A percentile compares a stretch with the other conserved stretches of the same genome.
phyloP scores from a whole-genome alignment of 371 early-diverging fungal species.

The Phascolomyces articulosus region DNA sequence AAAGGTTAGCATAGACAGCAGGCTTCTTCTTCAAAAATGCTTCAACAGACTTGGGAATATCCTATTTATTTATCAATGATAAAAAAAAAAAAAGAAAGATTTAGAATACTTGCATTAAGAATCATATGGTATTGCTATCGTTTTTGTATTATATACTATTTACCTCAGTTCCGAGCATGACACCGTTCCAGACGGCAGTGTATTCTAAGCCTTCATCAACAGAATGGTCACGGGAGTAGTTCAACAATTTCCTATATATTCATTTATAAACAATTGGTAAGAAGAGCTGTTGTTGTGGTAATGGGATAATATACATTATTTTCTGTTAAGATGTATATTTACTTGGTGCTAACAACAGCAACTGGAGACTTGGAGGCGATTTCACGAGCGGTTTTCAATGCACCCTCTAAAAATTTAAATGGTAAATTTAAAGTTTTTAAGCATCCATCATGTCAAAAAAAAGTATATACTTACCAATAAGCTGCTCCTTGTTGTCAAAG shows the following conservation, averaged over 20 bases:
- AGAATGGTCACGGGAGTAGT: constrained; percentile 89
- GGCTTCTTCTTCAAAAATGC: constrained; percentile 61
- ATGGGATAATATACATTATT: not conserved
- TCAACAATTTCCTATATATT: constrained; percentile 68
- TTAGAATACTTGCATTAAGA: no score
- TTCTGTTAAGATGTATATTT: not conserved
- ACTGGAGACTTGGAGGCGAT: constrained; percentile 95
- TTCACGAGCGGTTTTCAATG: constrained; percentile 69
- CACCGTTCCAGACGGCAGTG: constrained; percentile 84
- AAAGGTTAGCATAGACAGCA: constrained; percentile 68
- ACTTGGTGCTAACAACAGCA: constrained; percentile 75
- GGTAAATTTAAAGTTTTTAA: not conserved
- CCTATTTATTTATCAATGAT: no score
- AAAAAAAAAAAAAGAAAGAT: not conserved
- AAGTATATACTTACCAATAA: constrained; percentile 40
- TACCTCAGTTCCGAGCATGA: constrained; percentile 79
- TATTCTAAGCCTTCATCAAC: constrained; percentile 89
- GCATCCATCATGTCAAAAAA: not conserved
- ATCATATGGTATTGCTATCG: not conserved
- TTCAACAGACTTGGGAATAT: constrained; percentile 60
- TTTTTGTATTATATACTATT: not conserved
- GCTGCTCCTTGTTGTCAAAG: constrained; percentile 55
- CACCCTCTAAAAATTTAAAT: constrained; percentile 44
- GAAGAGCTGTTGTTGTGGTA: no score
- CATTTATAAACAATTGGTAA: no score